phyloP scores from a whole-genome alignment of 78 protist genomes.

The Tieghemostelium lacteum region DNA sequence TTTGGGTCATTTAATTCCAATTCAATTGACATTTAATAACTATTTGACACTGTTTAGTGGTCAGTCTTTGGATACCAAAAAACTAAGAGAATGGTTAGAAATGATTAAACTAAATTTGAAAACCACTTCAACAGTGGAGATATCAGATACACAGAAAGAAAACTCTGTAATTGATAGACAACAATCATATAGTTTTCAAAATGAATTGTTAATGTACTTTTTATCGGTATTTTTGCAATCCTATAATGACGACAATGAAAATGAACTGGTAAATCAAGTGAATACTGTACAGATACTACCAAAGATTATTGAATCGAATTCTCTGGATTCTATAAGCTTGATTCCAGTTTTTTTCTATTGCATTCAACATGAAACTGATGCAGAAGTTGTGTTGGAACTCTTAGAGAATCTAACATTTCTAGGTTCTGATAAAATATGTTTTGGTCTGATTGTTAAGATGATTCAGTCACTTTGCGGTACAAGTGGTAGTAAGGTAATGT shows the following conservation, averaged over 20 bases:
- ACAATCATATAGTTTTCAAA: not conserved
- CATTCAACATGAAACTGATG: constrained; percentile 1
- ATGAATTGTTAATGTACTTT: constrained; percentile 36
- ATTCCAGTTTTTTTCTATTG: constrained; percentile 19
- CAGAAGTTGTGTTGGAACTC: not conserved
- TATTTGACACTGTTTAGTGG: too few relatives aligned
- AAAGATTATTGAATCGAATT: not conserved
- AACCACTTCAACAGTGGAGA: not conserved
- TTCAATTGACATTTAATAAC: too few relatives aligned
- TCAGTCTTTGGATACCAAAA: too few relatives aligned
- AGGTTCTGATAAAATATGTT: constrained; percentile 5
- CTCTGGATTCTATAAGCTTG: constrained; percentile 3
- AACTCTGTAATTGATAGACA: not conserved
- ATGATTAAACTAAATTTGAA: too few relatives aligned
- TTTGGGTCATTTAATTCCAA: too few relatives aligned
- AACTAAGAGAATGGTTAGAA: too few relatives aligned
- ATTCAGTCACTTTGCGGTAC: not conserved
- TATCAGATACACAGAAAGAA: not conserved
- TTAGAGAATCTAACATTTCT: not conserved
- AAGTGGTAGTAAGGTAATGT: not conserved
- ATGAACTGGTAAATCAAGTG: not conserved
- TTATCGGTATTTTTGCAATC: constrained; percentile 23
- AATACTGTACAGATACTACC: constrained; percentile 8
- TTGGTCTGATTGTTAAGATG: not conserved
- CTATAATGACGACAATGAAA: not conserved